Evolutionary conservation across 495 filamentous ascomycete species (phyloP).

Genomic region (Letharia lupina): DNA sequence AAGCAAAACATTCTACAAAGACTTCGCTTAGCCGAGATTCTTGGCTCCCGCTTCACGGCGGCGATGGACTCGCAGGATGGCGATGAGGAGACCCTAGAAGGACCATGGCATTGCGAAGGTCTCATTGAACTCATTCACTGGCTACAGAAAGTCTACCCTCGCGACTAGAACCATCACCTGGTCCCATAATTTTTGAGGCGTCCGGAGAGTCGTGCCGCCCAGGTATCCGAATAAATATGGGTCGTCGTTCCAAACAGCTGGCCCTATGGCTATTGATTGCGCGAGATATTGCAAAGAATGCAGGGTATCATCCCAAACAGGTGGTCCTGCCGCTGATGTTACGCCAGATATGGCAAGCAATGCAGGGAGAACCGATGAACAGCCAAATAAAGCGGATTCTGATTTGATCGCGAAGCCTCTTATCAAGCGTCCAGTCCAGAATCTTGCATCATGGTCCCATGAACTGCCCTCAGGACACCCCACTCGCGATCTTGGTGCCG

Average conservation of each 20-base stretch:
- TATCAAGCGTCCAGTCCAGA: background rate
- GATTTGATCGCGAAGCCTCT: background rate
- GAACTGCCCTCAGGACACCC: background rate
- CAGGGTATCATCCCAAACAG: background rate
- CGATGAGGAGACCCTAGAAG: too few species aligned
- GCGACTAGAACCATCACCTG: background rate
- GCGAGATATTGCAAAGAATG: background rate
- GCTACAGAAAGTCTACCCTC: background rate
- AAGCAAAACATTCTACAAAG: background rate
- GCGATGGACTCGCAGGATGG: background rate
- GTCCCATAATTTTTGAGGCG: background rate
- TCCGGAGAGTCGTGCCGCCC: background rate
- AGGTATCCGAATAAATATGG: background rate
- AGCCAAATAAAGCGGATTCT: background rate
- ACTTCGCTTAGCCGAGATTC: background rate
- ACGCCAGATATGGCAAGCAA: background rate
- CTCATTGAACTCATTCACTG: background rate
- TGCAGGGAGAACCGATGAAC: background rate
- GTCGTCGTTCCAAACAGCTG: background rate
- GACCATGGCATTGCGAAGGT: background rate
- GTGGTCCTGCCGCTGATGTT: background rate
- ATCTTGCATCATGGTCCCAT: background rate
- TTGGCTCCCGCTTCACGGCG: background rate
- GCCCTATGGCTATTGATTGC: background rate
- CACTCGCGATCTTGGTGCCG: constrained; percentile 5